phyloP scores from a whole-genome alignment of 306 rosid species.

The Sophora flavescens region DNA sequence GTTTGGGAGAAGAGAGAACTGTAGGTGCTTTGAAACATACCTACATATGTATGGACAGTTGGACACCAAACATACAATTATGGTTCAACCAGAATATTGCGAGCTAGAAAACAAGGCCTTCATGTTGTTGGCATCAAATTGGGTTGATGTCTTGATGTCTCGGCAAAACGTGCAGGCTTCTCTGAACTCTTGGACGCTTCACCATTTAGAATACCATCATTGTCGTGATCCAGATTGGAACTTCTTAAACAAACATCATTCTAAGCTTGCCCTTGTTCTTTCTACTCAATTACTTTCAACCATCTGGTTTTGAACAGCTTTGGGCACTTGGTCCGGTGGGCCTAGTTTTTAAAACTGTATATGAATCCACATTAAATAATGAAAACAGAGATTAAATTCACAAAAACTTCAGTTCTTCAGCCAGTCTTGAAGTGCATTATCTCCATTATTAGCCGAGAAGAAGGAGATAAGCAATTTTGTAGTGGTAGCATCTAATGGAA shows the following conservation, averaged over 20 bases:
- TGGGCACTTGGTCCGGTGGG: neutral
- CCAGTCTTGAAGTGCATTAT: slow-evolving; percentile 36
- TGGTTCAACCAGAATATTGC: neutral
- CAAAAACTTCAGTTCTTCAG: slow-evolving; percentile 29
- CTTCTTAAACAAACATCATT: neutral
- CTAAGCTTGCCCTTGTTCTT: neutral
- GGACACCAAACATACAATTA: slow-evolving; percentile 55
- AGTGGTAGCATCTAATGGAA: slow-evolving; percentile 43
- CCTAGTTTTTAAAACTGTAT: slow-evolving; percentile 6
- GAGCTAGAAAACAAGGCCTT: slow-evolving; percentile 2
- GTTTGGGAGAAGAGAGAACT: slow-evolving; percentile 65
- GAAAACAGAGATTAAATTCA: neutral
- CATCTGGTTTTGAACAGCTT: neutral
- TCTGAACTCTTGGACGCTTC: slow-evolving; percentile 5
- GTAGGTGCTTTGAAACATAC: slow-evolving; percentile 65
- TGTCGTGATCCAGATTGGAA: slow-evolving; percentile 9
- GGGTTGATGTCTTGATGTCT: slow-evolving; percentile 18
- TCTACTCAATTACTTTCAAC: neutral
- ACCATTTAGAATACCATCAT: slow-evolving; percentile 4
- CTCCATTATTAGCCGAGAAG: slow-evolving; percentile 29
- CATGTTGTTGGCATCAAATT: neutral
- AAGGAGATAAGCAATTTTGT: slow-evolving; percentile 33
- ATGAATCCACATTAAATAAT: neutral
- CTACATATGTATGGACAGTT: slow-evolving; percentile 63
- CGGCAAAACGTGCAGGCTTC: slow-evolving; percentile 1